Percentiles rank a stretch among this genome's conserved stretches.
These are phyloP conservation scores for Beauveria medogensis DNA, from an alignment of 2,329 filamentous ascomycete species.

Conservation along the genomic window DNA sequence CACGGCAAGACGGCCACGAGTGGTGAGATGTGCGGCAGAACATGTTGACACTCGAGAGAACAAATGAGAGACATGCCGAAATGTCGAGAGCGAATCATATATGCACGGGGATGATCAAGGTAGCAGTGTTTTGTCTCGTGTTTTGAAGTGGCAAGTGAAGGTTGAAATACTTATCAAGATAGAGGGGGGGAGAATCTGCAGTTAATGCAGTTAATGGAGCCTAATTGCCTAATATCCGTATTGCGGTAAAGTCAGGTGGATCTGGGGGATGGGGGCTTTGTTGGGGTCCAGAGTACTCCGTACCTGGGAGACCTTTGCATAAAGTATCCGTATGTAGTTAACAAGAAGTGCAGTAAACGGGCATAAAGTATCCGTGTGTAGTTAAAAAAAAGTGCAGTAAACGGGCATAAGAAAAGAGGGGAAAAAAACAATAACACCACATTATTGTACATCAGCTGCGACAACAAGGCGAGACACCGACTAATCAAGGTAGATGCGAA, in stretches of 20 bases:
- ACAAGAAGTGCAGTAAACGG: neutral
- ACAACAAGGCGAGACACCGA: neutral
- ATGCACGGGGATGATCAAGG: neutral
- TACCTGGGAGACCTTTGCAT: no score
- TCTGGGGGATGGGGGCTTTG: no score
- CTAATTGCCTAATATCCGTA: no score
- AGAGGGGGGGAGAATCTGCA: no score
- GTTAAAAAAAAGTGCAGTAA: neutral
- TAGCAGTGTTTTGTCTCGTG: neutral
- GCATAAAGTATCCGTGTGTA: neutral
- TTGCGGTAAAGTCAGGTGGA: no score
- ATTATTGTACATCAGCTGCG: neutral
- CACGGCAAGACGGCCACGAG: no score
- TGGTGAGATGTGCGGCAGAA: neutral
- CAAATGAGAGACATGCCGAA: neutral
- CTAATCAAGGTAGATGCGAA: neutral
- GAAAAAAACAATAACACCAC: neutral
- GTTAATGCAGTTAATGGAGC: neutral
- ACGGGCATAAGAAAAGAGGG: neutral
- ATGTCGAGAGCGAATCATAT: neutral
- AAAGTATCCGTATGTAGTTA: neutral
- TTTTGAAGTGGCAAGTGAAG: neutral
- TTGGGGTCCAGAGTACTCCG: no score
- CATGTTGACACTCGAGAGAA: neutral
- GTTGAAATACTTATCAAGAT: no score